A percentile compares a stretch with the other conserved stretches of the same genome.
phyloP scores from a whole-genome alignment of 331 rosid species.

The Malus hybrid region DNA sequence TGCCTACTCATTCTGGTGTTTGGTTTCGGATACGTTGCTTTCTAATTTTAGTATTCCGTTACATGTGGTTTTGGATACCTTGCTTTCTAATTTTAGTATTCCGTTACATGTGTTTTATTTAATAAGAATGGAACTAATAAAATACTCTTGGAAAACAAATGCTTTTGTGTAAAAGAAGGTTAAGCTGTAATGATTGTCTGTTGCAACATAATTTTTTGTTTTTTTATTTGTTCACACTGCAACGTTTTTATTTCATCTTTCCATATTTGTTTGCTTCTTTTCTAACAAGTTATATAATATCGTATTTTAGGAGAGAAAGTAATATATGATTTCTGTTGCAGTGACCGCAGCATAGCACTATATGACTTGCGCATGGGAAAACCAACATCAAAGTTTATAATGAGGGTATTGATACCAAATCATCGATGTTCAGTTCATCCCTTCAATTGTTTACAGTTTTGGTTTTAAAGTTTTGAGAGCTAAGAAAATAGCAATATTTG shows the following conservation, averaged over 20 bases:
- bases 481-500: background rate
- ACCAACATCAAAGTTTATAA: slow-evolving; percentile 55
- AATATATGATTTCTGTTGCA: slow-evolving; percentile 18
- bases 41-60: background rate
- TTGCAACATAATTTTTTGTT: background rate
- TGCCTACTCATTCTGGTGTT: background rate
- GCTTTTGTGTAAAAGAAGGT: background rate
- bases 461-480: background rate
- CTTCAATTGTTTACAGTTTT: background rate
- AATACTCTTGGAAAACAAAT: background rate
- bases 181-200: background rate
- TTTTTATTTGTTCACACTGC: background rate
- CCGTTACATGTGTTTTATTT: background rate
- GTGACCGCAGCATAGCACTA: slow-evolving; percentile 77
- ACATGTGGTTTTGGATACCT: no score
- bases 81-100: no score
- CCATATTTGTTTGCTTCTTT: background rate
- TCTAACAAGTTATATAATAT: background rate
- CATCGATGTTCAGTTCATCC: background rate
- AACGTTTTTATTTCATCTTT: background rate
- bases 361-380: slow-evolving; percentile 74
- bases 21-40: background rate
- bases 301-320: background rate
- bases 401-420: slow-evolving; percentile 51
- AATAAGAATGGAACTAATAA: background rate